phyloP scores from a whole-genome alignment of 805 yeast genomes.

The Jamesozyma hellenica region DNA sequence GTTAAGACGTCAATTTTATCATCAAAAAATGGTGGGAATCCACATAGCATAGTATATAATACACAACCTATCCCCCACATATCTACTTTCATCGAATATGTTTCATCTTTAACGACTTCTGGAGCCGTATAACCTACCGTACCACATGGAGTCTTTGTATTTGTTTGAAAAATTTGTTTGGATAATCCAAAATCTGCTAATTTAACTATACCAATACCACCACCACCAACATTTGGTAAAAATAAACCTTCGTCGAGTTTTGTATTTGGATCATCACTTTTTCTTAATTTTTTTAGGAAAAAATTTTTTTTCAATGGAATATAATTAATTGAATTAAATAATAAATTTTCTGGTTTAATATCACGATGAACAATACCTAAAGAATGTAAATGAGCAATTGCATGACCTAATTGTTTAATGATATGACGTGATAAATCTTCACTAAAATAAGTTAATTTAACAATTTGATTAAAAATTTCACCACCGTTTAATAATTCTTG shows the following conservation, averaged over 20 bases:
- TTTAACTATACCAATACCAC: slow-evolving; percentile 81
- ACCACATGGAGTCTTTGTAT: slow-evolving; percentile 96
- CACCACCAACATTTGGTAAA: slow-evolving; percentile 74
- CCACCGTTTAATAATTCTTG: slow-evolving; percentile 73
- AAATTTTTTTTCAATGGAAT: slow-evolving; percentile 30
- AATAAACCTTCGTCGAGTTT: slow-evolving; percentile 87
- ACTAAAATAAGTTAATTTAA: slow-evolving; percentile 53
- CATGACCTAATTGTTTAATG: slow-evolving; percentile 51
- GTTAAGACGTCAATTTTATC: slow-evolving; percentile 55
- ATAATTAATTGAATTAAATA: slow-evolving; percentile 51
- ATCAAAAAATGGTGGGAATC: slow-evolving; percentile 95
- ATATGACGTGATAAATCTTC: slow-evolving; percentile 58
- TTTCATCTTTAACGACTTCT: slow-evolving; percentile 89
- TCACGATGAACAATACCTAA: slow-evolving; percentile 78
- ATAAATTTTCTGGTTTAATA: slow-evolving; percentile 69
- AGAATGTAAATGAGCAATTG: slow-evolving; percentile 60
- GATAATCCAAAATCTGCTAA: slow-evolving; percentile 94
- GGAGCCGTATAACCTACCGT: slow-evolving; percentile 99
- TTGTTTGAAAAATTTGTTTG: slow-evolving; percentile 77
- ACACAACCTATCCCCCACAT: slow-evolving; percentile 99
- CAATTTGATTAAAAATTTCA: slow-evolving; percentile 61
- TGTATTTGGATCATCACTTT: slow-evolving; percentile 55
- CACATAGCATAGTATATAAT: slow-evolving; percentile 83
- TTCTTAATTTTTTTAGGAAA: slow-evolving; percentile 32
- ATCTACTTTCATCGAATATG: slow-evolving; percentile 87